Conservation (phyloP, 208 protist genomes). For the Trichomonas vaginalis region DNA sequence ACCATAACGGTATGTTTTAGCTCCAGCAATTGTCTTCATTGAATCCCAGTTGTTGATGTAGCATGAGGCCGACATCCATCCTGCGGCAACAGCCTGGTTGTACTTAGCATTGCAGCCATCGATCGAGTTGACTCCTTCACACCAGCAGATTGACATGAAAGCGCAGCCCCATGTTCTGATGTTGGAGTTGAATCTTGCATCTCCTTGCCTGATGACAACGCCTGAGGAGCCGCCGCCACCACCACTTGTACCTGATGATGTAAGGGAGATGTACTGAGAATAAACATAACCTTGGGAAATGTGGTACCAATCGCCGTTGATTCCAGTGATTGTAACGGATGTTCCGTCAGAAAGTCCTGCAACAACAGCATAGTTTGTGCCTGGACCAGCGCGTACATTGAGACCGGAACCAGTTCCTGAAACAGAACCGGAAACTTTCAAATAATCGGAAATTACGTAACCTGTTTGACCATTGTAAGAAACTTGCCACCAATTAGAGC, state of each 20-base stretch:
- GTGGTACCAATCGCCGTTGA: not conserved
- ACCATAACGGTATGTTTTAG: not conserved
- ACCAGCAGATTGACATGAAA: not conserved
- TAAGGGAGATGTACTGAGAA: not conserved
- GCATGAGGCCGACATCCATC: not conserved
- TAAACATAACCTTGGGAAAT: not conserved
- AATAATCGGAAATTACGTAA: not conserved
- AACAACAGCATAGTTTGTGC: not conserved
- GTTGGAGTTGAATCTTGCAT: not conserved
- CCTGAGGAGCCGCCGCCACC: too few relatives aligned
- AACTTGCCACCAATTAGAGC: not conserved
- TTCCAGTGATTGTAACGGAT: not conserved
- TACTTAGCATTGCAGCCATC: not conserved
- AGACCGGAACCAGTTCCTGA: not conserved
- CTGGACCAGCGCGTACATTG: not conserved
- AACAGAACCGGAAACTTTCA: not conserved
- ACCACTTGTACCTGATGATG: not conserved
- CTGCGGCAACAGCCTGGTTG: not conserved
- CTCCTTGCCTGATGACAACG: not conserved
- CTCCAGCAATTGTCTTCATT: not conserved
- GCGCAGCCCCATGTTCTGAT: not conserved
- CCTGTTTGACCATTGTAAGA: not conserved
- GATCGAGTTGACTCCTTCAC: not conserved
- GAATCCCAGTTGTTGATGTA: not conserved
- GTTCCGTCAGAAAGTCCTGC: not conserved